Percentiles rank a stretch among this genome's conserved stretches.
These are phyloP conservation scores for Collybiopsis luxurians DNA, from an alignment of 768 basidiomycete species.

Conservation along the genomic window DNA sequence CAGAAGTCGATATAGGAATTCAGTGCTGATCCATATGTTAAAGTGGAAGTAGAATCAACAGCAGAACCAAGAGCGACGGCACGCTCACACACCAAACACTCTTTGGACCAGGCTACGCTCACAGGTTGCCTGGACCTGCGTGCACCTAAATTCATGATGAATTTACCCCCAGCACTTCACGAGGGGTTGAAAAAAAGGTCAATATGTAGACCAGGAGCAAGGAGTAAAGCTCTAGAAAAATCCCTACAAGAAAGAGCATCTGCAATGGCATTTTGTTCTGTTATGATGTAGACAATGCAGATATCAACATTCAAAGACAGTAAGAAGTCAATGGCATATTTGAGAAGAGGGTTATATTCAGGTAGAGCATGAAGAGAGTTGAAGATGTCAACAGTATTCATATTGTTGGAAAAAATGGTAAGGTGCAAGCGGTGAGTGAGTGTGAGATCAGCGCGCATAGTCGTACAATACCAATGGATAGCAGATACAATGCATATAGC, in stretches of 20 bases:
- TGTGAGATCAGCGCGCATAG: background rate
- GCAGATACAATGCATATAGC: conserved; percentile 21
- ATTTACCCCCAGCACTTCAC: conserved; percentile 23
- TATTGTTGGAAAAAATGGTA: conserved; percentile 26
- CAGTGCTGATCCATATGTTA: conserved; percentile 25
- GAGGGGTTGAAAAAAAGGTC: conserved; percentile 23
- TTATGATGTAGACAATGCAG: conserved; percentile 18
- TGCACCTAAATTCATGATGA: conserved; percentile 16
- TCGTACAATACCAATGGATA: conserved; percentile 5
- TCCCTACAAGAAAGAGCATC: conserved; percentile 25
- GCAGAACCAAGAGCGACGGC: conserved; percentile 20
- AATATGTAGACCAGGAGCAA: background rate
- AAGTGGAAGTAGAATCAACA: conserved; percentile 17
- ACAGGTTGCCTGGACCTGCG: conserved; percentile 26
- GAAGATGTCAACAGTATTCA: conserved; percentile 27
- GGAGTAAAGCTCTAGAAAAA: background rate
- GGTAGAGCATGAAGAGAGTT: conserved; percentile 18
- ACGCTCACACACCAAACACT: conserved; percentile 26
- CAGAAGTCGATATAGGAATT: conserved; percentile 33
- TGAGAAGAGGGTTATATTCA: conserved; percentile 24
- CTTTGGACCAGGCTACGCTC: conserved; percentile 29
- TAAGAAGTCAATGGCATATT: conserved; percentile 18
- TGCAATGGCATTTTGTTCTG: conserved; percentile 20
- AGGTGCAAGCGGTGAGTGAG: background rate
- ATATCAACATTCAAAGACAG: conserved; percentile 15